Conservation (phyloP, 106 monocot species). For the Platanthera guangdongensis region DNA sequence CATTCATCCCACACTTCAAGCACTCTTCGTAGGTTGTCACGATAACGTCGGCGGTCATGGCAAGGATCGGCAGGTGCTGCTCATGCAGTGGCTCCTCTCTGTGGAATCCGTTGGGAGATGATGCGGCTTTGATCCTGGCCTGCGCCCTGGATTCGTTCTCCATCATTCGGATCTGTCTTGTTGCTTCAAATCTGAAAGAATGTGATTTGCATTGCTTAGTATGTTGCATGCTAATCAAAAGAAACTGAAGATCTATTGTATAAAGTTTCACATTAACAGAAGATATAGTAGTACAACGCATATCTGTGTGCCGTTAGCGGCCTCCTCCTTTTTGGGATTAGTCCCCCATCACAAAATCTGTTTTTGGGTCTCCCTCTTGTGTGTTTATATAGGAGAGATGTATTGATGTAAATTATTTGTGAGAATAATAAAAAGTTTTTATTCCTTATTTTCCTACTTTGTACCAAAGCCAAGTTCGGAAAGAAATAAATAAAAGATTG, state of each 20-base stretch:
- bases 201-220: not conserved
- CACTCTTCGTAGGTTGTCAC: constrained; percentile 94
- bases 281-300: not conserved
- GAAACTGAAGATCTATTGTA: not conserved
- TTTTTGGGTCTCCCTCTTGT: no score
- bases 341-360: no score
- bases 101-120: not conserved
- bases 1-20: constrained; percentile 89
- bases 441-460: no score
- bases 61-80: constrained; percentile 78
- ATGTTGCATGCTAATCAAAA: not conserved
- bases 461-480: no score
- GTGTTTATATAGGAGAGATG: no score
- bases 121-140: not conserved
- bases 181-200: constrained; percentile 78
- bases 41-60: constrained; percentile 98
- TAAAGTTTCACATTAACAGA: not conserved
- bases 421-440: no score
- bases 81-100: not conserved
- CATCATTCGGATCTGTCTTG: constrained; percentile 67
- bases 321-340: no score
- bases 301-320: no score
- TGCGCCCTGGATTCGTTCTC: constrained; percentile 53
- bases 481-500: no score
- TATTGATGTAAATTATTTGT: no score